Evolutionary conservation across 768 basidiomycete genomes (phyloP), one percentile per base, ranked within the genome.

Genomic region (Baorangia bicolor): DNA sequence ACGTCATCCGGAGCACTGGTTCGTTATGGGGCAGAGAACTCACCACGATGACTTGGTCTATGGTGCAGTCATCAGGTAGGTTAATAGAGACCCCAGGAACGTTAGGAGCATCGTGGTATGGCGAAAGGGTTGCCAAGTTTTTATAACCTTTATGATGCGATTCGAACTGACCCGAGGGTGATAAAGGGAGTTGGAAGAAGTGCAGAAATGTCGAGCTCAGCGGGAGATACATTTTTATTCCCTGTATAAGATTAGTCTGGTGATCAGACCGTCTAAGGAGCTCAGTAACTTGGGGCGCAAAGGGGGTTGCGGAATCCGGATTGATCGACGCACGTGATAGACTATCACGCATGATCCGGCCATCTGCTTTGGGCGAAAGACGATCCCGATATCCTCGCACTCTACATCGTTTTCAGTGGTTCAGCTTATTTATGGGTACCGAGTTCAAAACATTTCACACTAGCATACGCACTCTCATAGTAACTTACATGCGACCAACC

Each of bases 11-110:
- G 16, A 14, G 31, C 14, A 25, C 4, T 23, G n/a, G 2, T 16
- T 20, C 9, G 21, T 5, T 10, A 4, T 13, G 31, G 25, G 23
- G 5, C 4, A 23, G 25, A 41, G 16, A 18, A 49, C 65, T 45
- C 59, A 77, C 77, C 58, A 74, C 51, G 63, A 74, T 63, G 53
- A 76, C 73, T 58, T 76, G 74, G 39, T 74, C 68, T 34, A 78
- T 69, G 44, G 55, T 63, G 58, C 77, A 75, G 63, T 77, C 76
- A 27, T 48, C 62, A 9, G 77, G 74, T 8, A 78, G 68, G 42
- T 60, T 53, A 23, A 49, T 59, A 41, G 62, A 55, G 39, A 74
- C 56, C 9, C 73, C 73, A 14, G 57, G 55, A 11, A 69, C 57
- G 20, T 60, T 59, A 13, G 71, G 69, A 1, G 70, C 69, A 48